Conservation (phyloP, 805 yeast species). For the Maudiozyma barnettii region DNA sequence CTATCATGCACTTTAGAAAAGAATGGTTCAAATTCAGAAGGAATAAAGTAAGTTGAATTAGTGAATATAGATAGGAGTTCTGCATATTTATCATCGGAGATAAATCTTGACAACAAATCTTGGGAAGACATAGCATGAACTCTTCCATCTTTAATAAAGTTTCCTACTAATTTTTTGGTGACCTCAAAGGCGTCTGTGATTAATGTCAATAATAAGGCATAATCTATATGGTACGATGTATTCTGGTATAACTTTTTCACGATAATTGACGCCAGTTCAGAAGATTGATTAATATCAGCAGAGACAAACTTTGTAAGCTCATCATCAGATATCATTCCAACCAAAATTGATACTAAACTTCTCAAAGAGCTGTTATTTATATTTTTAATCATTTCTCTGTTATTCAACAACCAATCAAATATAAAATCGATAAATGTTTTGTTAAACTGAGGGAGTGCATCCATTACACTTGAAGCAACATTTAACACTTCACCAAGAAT, state of each 20-base stretch:
- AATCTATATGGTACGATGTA: background rate
- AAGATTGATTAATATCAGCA: background rate
- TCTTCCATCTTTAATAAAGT: constrained; percentile 7
- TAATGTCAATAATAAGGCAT: background rate
- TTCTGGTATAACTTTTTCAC: background rate
- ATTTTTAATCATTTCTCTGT: background rate
- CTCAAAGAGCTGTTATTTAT: background rate
- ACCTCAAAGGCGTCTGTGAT: background rate
- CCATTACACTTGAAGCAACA: constrained; percentile 28
- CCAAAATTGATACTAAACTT: background rate
- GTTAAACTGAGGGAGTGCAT: background rate
- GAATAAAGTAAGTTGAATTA: constrained; percentile 7
- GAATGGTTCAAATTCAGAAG: constrained; percentile 4
- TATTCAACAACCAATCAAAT: background rate
- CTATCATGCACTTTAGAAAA: constrained; percentile 9
- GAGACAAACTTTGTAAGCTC: background rate
- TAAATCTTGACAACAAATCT: constrained; percentile 4
- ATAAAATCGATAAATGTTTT: background rate
- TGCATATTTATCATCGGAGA: constrained; percentile 2
- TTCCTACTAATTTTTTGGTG: background rate
- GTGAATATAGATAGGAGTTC: constrained; percentile 9
- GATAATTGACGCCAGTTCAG: background rate
- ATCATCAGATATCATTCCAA: background rate
- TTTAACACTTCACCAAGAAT: constrained; percentile 31
- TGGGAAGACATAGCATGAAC: constrained; percentile 6